phyloP scores from a whole-genome alignment of 176 grass and related monocot genomes.

The Musa acuminata region DNA sequence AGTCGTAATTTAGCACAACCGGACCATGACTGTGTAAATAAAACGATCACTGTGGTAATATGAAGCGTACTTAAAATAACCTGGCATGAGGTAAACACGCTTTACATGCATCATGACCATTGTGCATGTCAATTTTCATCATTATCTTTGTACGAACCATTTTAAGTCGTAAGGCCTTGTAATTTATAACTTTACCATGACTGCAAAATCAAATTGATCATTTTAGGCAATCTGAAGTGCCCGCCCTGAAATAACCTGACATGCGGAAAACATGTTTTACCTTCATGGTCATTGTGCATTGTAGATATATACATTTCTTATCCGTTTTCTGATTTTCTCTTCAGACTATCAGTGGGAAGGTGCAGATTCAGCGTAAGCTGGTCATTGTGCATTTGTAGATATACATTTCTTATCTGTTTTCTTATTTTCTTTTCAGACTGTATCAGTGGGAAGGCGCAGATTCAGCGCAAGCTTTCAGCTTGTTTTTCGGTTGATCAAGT shows the following conservation, averaged over 20 bases:
- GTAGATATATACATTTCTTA: not conserved
- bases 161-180: too few species aligned
- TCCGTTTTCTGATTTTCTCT: constrained; percentile 33
- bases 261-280: not conserved
- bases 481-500: constrained; percentile 89
- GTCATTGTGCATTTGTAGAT: constrained; percentile 1
- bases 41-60: not conserved
- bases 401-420: constrained; percentile 10
- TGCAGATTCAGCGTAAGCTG: constrained; percentile 54
- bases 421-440: constrained; percentile 47
- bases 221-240: not conserved
- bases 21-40: too few species aligned
- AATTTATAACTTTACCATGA: too few species aligned
- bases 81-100: too few species aligned
- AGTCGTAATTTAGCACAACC: too few species aligned
- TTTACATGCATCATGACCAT: not conserved
- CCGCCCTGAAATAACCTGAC: too few species aligned
- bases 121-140: not conserved
- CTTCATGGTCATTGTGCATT: constrained; percentile 10
- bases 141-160: not conserved
- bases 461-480: constrained; percentile 75
- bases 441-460: constrained; percentile 70
- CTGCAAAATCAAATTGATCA: not conserved
- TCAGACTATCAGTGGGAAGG: constrained; percentile 64
- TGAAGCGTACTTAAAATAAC: too few species aligned